These are phyloP conservation scores for Middelhovenomyces tepae DNA, from an alignment of 805 yeast genomes.

Conservation along the genomic window DNA sequence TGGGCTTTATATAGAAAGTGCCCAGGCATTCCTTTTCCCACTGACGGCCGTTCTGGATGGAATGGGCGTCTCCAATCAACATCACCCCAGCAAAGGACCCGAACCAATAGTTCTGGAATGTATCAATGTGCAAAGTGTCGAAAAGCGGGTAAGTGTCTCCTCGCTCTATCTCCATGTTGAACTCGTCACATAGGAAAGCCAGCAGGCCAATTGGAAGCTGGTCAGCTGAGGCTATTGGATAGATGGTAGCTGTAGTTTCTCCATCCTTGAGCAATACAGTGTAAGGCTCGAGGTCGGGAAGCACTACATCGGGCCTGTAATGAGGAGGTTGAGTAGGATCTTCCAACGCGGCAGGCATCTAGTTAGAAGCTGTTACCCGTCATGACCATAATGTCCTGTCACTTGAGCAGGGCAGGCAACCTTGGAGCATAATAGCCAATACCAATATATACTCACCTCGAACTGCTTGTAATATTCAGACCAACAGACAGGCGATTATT, in stretches of 20 bases:
- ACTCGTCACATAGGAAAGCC: constrained; percentile 81
- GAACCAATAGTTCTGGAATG: constrained; percentile 83
- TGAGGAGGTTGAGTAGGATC: constrained; percentile 41
- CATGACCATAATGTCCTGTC: background rate
- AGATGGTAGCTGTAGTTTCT: constrained; percentile 86
- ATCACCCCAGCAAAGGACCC: constrained; percentile 70
- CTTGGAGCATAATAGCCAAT: too few species aligned
- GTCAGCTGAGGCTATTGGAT: constrained; percentile 62
- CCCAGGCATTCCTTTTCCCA: constrained; percentile 96
- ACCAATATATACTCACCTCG: too few species aligned
- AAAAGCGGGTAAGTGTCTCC: constrained; percentile 86
- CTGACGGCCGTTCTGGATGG: constrained; percentile 44
- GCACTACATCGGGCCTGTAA: constrained; percentile 36
- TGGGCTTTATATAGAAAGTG: constrained; percentile 73
- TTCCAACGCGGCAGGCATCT: constrained; percentile 41
- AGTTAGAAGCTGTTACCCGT: background rate
- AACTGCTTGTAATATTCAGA: too few species aligned
- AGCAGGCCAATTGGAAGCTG: constrained; percentile 71
- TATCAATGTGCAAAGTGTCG: constrained; percentile 65
- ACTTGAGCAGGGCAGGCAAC: too few species aligned
- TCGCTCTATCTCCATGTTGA: constrained; percentile 81
- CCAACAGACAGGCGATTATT: too few species aligned
- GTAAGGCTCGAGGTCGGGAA: constrained; percentile 45
- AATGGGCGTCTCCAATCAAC: constrained; percentile 67
- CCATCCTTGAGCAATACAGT: constrained; percentile 79